These are phyloP conservation scores for Magnusiomyces paraingens DNA, from an alignment of 1,139 yeast species.

Conservation along the genomic window DNA sequence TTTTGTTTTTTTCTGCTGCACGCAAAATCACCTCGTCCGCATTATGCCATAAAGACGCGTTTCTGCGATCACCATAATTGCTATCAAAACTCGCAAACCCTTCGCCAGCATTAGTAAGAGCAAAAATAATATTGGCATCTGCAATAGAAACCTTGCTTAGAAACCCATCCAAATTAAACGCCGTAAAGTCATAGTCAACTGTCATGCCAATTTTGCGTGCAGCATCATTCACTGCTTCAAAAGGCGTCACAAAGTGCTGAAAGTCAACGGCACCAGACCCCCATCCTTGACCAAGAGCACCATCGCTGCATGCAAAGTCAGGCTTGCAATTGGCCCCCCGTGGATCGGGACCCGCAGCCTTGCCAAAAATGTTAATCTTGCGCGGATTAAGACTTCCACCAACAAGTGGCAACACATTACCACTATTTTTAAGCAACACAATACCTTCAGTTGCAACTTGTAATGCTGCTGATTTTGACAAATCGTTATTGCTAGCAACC, in stretches of 20 bases:
- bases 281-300: slow-evolving; percentile 39
- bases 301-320: slow-evolving; percentile 27
- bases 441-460: slow-evolving; percentile 54
- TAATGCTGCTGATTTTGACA: slow-evolving; percentile 46
- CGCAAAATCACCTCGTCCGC: slow-evolving; percentile 49
- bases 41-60: slow-evolving; percentile 53
- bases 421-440: slow-evolving; percentile 48
- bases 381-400: slow-evolving; percentile 44
- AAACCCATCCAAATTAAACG: slow-evolving; percentile 41
- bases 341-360: slow-evolving; percentile 27
- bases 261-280: slow-evolving; percentile 45
- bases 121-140: slow-evolving; percentile 44
- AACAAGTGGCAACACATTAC: slow-evolving; percentile 46
- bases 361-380: slow-evolving; percentile 41
- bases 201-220: slow-evolving; percentile 17
- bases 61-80: slow-evolving; percentile 52
- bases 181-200: slow-evolving; percentile 32
- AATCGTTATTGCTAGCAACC: slow-evolving; percentile 43
- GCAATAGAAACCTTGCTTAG: slow-evolving; percentile 45
- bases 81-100: slow-evolving; percentile 53
- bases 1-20: slow-evolving; percentile 44
- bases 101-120: slow-evolving; percentile 48
- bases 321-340: slow-evolving; percentile 37
- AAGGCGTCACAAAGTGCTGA: slow-evolving; percentile 51
- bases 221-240: slow-evolving; percentile 27